A percentile compares a stretch with the other conserved stretches of the same genome.
phyloP scores from a whole-genome alignment of 2,329 filamentous ascomycete genomes.

The Diaporthe ampelina region DNA sequence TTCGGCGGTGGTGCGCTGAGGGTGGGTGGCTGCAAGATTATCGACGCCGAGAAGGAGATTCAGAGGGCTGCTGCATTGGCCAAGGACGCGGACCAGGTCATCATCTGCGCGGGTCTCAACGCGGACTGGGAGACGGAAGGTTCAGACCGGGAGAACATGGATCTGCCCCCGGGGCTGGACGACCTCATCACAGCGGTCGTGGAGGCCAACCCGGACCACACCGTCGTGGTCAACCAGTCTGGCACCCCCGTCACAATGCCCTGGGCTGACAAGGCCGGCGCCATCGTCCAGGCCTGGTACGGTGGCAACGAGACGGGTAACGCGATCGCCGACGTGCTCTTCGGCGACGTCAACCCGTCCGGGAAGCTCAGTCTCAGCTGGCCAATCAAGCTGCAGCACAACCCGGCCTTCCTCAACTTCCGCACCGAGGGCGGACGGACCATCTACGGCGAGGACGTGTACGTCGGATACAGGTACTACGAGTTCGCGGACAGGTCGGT shows the following conservation, averaged over 20 bases:
- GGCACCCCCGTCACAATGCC: slow-evolving; percentile 83
- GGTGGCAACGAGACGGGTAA: slow-evolving; percentile 90
- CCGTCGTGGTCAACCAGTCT: slow-evolving; percentile 81
- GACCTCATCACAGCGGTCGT: slow-evolving; percentile 76
- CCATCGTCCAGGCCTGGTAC: slow-evolving; percentile 85
- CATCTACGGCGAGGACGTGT: slow-evolving; percentile 80
- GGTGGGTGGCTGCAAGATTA: slow-evolving; percentile 71
- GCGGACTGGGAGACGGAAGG: slow-evolving; percentile 87
- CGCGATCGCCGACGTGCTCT: slow-evolving; percentile 82
- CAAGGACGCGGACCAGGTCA: slow-evolving; percentile 79
- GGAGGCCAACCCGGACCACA: slow-evolving; percentile 73
- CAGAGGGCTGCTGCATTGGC: slow-evolving; percentile 77
- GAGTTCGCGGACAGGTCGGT: slow-evolving; percentile 62
- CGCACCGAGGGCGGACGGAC: slow-evolving; percentile 73
- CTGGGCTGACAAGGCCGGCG: slow-evolving; percentile 69
- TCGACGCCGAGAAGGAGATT: slow-evolving; percentile 72
- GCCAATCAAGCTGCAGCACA: slow-evolving; percentile 73
- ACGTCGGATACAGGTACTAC: slow-evolving; percentile 80
- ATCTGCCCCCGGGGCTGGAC: slow-evolving; percentile 80
- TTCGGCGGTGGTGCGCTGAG: slow-evolving; percentile 73
- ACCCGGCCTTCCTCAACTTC: slow-evolving; percentile 78
- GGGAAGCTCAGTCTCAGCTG: slow-evolving; percentile 77
- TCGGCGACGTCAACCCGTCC: slow-evolving; percentile 80
- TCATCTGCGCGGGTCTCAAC: slow-evolving; percentile 84
- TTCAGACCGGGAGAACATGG: slow-evolving; percentile 82